Evolutionary conservation across 768 basidiomycete genomes (phyloP).

Genomic region (Leccinum aurantiacum): DNA sequence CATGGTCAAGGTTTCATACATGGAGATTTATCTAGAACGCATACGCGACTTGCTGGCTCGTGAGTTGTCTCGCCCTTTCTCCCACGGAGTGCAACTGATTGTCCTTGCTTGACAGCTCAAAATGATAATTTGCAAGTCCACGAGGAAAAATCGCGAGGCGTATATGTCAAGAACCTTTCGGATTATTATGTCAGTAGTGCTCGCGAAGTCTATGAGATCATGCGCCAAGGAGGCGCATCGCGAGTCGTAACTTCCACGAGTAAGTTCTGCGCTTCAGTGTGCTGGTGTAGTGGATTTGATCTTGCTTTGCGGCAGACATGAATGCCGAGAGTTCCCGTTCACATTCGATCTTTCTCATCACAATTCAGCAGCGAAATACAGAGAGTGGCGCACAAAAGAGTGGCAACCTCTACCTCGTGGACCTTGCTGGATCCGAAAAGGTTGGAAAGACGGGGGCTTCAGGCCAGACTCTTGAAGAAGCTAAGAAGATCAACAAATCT

Average conservation of each 20-base stretch:
- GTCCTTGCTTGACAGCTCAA: conserved; percentile 57
- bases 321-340: conserved; percentile 99
- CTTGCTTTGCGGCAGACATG: conserved; percentile 68
- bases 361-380: conserved; percentile 94
- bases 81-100: conserved; percentile 7
- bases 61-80: conserved; percentile 42
- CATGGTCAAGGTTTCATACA: conserved; percentile 98
- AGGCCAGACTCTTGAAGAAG: conserved; percentile 97
- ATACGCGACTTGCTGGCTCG: conserved; percentile 94
- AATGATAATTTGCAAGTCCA: conserved; percentile 99
- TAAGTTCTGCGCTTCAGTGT: conserved; percentile 40
- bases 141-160: conserved; percentile 96
- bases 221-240: conserved; percentile 92
- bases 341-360: conserved; percentile 98
- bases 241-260: conserved; percentile 94
- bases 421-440: conserved; percentile 98
- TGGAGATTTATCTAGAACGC: conserved; percentile 98
- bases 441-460: conserved; percentile 99
- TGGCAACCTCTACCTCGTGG: conserved; percentile 95
- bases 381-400: conserved; percentile 95
- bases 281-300: conserved; percentile 3
- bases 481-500: conserved; percentile 99
- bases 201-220: conserved; percentile 96
- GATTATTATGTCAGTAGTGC: conserved; percentile 98
- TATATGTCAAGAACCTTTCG: conserved; percentile 96